These are phyloP conservation scores for Fraxinus pennsylvanica DNA, from an alignment of 257 asterid species.

Conservation along the genomic window DNA sequence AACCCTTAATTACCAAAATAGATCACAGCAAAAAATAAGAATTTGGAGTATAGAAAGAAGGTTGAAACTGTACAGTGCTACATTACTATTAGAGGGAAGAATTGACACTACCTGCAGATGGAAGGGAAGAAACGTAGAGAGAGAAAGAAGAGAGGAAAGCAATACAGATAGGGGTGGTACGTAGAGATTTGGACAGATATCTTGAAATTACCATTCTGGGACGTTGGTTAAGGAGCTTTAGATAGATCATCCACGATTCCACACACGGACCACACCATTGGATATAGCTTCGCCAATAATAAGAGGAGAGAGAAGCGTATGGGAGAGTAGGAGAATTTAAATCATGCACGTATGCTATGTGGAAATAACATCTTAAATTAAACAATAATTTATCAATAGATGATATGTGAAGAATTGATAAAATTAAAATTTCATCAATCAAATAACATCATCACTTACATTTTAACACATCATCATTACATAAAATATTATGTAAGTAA, in stretches of 20 bases:
- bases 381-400: no score
- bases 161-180: not conserved
- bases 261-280: not conserved
- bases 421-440: no score
- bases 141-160: not conserved
- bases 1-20: not conserved
- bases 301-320: not conserved
- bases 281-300: not conserved
- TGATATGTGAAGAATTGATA: no score
- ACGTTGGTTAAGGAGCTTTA: not conserved
- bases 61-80: not conserved
- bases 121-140: not conserved
- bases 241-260: not conserved
- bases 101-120: not conserved
- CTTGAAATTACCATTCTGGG: not conserved
- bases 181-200: not conserved
- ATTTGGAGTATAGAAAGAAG: not conserved
- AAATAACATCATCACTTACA: no score
- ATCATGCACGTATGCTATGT: no score
- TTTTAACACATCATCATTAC: no score
- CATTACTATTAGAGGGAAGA: not conserved
- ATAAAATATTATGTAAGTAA: no score
- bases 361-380: no score
- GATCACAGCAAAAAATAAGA: not conserved
- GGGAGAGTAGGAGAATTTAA: no score